Conservation (phyloP, 495 filamentous ascomycete species). For the Tuber magnatum region DNA sequence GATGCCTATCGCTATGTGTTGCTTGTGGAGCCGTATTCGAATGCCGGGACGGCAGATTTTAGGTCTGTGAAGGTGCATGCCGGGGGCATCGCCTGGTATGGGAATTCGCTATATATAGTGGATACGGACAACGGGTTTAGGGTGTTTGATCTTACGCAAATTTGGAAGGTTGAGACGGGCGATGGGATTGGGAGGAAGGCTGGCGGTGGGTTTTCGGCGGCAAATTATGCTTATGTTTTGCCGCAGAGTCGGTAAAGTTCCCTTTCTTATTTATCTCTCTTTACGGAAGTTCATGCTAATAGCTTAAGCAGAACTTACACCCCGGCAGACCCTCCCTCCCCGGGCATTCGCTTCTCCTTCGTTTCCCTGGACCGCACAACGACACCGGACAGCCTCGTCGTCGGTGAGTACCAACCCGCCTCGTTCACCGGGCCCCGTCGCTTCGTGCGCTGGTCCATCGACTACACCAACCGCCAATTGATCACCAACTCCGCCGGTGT, state of each 20-base stretch:
- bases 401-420: constrained; percentile 30
- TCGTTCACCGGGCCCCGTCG: constrained; percentile 19
- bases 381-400: constrained; percentile 27
- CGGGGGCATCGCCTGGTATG: constrained; percentile 44
- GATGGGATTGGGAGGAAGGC: constrained; percentile 37
- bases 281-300: constrained; percentile 17
- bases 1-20: constrained; percentile 43
- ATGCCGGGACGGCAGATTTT: constrained; percentile 35
- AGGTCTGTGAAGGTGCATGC: constrained; percentile 40
- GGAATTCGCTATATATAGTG: constrained; percentile 41
- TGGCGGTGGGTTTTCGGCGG: constrained; percentile 40
- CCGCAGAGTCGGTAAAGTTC: constrained; percentile 13
- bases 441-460: constrained; percentile 26
- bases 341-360: constrained; percentile 30
- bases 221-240: constrained; percentile 40
- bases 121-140: constrained; percentile 41
- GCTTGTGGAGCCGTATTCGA: constrained; percentile 41
- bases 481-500: constrained; percentile 10
- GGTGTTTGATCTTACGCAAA: constrained; percentile 42
- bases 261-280: not conserved
- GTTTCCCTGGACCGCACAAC: constrained; percentile 33
- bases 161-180: constrained; percentile 41
- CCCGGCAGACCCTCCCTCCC: constrained; percentile 9
- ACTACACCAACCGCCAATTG: constrained; percentile 31
- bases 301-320: constrained; percentile 5